These are phyloP conservation scores for Physaria fendleri DNA, from an alignment of 345 rosid species.

Conservation along the genomic window DNA sequence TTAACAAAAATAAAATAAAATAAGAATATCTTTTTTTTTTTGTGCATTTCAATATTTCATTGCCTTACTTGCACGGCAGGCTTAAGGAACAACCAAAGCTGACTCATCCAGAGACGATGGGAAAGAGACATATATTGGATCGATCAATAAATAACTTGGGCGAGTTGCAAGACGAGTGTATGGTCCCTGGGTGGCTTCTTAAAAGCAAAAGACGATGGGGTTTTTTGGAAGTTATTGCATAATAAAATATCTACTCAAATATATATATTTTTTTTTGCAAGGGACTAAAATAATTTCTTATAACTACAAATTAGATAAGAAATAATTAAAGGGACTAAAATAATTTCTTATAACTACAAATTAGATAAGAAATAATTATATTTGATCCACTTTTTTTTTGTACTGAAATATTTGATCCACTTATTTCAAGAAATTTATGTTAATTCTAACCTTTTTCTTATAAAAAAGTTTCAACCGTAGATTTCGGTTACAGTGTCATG, in stretches of 20 bases:
- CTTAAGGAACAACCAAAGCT: conserved; percentile 40
- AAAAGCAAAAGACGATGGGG: conserved; percentile 55
- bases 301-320: too few species aligned
- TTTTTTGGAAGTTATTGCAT: conserved; percentile 70
- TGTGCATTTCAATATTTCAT: too few species aligned
- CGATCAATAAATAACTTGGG: conserved; percentile 52
- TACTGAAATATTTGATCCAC: too few species aligned
- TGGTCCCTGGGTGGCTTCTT: conserved; percentile 44
- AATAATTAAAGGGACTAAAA: too few species aligned
- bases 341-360: too few species aligned
- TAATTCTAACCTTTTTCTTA: neutral
- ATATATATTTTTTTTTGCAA: too few species aligned
- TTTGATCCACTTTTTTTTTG: too few species aligned
- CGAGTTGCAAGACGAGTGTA: conserved; percentile 45
- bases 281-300: too few species aligned
- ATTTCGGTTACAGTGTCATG: neutral
- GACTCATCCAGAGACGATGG: conserved; percentile 54
- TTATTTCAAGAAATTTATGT: neutral
- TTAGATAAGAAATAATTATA: too few species aligned
- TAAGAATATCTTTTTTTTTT: too few species aligned
- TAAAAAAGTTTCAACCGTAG: neutral
- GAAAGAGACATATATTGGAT: conserved; percentile 48
- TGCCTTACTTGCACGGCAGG: conserved; percentile 63
- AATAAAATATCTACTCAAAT: too few species aligned
- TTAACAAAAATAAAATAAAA: too few species aligned